Conservation (phyloP, 441 rosid genomes). For the Macaranga tanarius region DNA sequence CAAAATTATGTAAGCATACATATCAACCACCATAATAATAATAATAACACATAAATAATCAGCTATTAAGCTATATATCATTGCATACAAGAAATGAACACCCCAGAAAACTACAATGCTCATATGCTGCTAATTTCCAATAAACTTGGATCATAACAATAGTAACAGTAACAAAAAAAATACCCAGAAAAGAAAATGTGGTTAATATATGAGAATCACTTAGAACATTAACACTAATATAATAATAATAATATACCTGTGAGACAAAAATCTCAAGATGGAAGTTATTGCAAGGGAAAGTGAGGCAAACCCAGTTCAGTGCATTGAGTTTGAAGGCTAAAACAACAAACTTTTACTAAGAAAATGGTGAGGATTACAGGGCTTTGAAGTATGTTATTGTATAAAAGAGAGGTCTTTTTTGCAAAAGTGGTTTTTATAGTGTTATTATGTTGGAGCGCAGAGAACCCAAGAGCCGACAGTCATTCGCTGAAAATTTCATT, state of each 20-base stretch:
- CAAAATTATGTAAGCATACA: slow-evolving; percentile 3
- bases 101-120: neutral
- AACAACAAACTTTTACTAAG: neutral
- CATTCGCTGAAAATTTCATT: neutral
- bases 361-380: neutral
- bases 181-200: neutral
- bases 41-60: neutral
- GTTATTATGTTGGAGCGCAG: neutral
- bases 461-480: slow-evolving; percentile 18
- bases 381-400: neutral
- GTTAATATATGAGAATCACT: neutral
- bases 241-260: neutral
- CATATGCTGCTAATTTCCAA: neutral
- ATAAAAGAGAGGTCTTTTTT: neutral
- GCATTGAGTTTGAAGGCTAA: neutral
- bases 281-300: neutral
- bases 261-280: neutral
- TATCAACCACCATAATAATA: neutral
- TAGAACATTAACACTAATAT: neutral
- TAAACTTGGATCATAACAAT: neutral
- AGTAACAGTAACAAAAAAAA: neutral
- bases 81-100: neutral
- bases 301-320: slow-evolving; percentile 8
- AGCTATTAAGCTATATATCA: neutral
- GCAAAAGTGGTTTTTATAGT: neutral